Evolutionary conservation across 495 filamentous ascomycete species (phyloP).

Genomic region (Podospora comata): DNA sequence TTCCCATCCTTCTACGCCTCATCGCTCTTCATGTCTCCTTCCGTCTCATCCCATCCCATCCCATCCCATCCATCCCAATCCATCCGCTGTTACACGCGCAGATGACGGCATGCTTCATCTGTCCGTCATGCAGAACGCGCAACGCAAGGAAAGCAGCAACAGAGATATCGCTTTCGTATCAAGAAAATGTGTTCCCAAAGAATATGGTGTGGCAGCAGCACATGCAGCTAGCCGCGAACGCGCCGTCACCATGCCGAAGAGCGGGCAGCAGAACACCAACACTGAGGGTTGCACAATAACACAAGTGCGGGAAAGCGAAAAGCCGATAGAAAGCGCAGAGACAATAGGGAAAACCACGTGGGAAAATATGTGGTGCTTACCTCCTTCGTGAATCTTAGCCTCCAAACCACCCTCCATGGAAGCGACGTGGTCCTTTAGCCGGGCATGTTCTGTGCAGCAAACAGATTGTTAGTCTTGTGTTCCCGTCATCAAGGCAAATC

Average conservation of each 20-base stretch:
- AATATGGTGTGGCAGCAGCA: background rate
- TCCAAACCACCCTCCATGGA: conserved; percentile 88
- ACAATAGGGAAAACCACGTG: conserved; percentile 15
- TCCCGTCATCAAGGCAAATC: conserved; percentile 13
- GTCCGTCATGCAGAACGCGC: background rate
- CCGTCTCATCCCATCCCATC: background rate
- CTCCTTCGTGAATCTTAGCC: conserved; percentile 89
- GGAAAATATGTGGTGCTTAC: conserved; percentile 49
- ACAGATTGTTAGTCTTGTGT: conserved; percentile 18
- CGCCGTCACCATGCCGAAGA: conserved; percentile 15
- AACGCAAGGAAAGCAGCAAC: background rate
- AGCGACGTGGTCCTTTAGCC: conserved; percentile 85
- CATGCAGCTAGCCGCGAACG: conserved; percentile 18
- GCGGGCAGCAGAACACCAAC: background rate
- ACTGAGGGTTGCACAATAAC: conserved; percentile 7
- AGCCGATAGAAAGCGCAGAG: conserved; percentile 42
- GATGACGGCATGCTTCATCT: conserved; percentile 3
- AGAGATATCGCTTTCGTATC: background rate
- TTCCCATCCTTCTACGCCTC: background rate
- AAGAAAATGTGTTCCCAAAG: background rate
- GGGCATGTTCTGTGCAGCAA: conserved; percentile 71
- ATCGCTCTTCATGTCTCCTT: background rate
- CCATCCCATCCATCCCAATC: background rate
- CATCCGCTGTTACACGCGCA: background rate
- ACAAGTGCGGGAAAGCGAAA: conserved; percentile 14